A percentile compares a stretch with the other conserved stretches of the same genome.
phyloP scores from a whole-genome alignment of 495 filamentous ascomycete genomes.

The Tuber microsphaerosporum region DNA sequence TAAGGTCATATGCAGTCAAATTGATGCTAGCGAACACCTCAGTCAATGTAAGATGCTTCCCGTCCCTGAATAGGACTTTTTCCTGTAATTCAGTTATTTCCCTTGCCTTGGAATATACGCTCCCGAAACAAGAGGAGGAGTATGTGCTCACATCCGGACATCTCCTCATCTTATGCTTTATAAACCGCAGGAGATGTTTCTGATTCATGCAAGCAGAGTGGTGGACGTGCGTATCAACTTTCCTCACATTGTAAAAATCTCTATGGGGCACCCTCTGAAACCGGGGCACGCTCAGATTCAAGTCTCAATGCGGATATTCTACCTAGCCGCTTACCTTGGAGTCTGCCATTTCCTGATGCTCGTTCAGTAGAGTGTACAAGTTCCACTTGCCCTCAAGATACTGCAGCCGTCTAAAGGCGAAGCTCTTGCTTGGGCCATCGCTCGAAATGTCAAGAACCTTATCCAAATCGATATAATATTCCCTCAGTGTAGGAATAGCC shows the following conservation, averaged over 20 bases:
- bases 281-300: not conserved
- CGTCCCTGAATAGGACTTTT: slow-evolving; percentile 85
- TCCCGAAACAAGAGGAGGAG: not conserved
- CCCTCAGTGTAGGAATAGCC: slow-evolving; percentile 75
- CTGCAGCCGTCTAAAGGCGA: slow-evolving; percentile 86
- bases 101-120: not conserved
- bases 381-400: slow-evolving; percentile 97
- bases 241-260: slow-evolving; percentile 98
- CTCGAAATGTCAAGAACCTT: slow-evolving; percentile 73
- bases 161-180: slow-evolving; percentile 99
- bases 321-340: slow-evolving; percentile 54
- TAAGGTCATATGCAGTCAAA: slow-evolving; percentile 91
- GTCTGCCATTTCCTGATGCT: slow-evolving; percentile 95
- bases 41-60: slow-evolving; percentile 78
- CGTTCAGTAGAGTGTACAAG: slow-evolving; percentile 82
- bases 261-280: slow-evolving; percentile 72
- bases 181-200: slow-evolving; percentile 94
- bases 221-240: slow-evolving; percentile 98
- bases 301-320: not conserved
- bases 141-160: slow-evolving; percentile 56
- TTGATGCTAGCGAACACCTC: slow-evolving; percentile 98
- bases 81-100: slow-evolving; percentile 47
- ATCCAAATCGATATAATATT: slow-evolving; percentile 95
- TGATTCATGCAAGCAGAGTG: slow-evolving; percentile 99
- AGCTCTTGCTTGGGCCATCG: slow-evolving; percentile 93